Evolutionary conservation across 2,329 filamentous ascomycete species (phyloP), one percentile per base, ranked within the genome.

Genomic region (Huntiella savannae): DNA sequence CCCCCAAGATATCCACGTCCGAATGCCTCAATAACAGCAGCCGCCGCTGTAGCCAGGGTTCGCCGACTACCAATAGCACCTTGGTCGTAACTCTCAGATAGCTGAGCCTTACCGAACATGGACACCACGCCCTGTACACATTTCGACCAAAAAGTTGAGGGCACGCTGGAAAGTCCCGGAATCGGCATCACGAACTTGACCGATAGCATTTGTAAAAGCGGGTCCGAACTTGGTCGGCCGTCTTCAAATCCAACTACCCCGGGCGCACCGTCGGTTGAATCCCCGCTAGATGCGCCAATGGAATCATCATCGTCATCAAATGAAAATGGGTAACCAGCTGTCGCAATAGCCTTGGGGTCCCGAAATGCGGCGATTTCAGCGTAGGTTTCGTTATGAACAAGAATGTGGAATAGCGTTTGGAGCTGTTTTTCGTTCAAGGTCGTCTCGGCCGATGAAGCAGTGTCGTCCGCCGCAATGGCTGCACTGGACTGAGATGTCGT

Each of bases 51-150:
- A 0, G 82, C 74, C 42, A 88, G 61, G 15, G 79, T 82, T 62
- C 85, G 86, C 44, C 82, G 68, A 49, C 77, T 76, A 1, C 82
- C 82, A 53, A 88, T 62, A 0, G 75, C 68, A 11, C 79, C 82
- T 59, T 85, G 85, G 58, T 88, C 82, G 55, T 86, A 88, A 57
- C 79, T 85, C 59, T 88, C 82, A 1, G 79, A 85, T 32, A 88
- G 63, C 43, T 83, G 75, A 2, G 75, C 79, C 32, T 76, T 69
- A 6, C 70, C 76, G 46, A 88, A 63, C 54, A 74, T 68, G 53
- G 64, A 62, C 53, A 83, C 63, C 12, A 84, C 59, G 1, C 68
- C 68, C 52, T 74, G 69, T 17, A 79, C 64, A 39, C 73, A 68
- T n/a, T 67, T 63, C 33, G 66, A 67, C 78, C 79, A 85, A 59